Conservation (phyloP, 2,329 filamentous ascomycete species). For the Paradendryphiella salina region DNA sequence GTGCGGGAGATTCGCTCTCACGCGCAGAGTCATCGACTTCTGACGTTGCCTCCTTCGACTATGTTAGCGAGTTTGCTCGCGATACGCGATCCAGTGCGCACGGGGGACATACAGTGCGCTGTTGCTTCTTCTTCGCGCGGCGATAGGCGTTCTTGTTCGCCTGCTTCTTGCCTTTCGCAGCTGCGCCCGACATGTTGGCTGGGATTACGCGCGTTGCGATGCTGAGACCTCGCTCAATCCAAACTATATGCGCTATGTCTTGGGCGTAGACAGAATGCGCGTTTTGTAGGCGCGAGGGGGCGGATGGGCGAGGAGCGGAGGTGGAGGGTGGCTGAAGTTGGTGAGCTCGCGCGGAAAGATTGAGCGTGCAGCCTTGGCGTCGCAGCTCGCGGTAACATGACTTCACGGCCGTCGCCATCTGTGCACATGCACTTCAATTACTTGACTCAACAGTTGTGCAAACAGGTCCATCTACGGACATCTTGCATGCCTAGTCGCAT, state of each 20-base stretch:
- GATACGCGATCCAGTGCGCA: neutral
- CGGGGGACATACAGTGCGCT: conserved; percentile 60
- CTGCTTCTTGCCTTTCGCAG: conserved; percentile 56
- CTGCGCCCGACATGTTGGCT: conserved; percentile 36
- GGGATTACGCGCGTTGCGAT: conserved; percentile 17
- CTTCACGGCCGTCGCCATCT: neutral
- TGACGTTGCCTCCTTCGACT: conserved; percentile 41
- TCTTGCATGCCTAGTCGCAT: neutral
- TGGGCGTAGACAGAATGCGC: neutral
- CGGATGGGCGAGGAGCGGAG: conserved; percentile 1
- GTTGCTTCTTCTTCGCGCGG: conserved; percentile 93
- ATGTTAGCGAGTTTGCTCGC: conserved; percentile 22
- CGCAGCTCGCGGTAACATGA: neutral
- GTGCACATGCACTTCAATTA: neutral
- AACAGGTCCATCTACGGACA: no score
- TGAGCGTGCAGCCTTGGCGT: conserved; percentile 12
- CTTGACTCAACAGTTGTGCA: neutral
- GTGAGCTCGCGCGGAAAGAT: conserved; percentile 14
- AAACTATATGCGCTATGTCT: neutral
- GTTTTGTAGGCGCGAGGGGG: conserved; percentile 3
- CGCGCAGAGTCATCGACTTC: conserved; percentile 39
- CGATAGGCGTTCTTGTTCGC: conserved; percentile 93
- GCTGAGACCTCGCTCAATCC: neutral
- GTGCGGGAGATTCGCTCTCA: conserved; percentile 46
- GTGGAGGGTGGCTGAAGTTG: conserved; percentile 10